Percentiles rank a stretch among this genome's conserved stretches.
Conservation (phyloP, 371 early-diverging fungal genomes). For the Mucor racemosus region DNA sequence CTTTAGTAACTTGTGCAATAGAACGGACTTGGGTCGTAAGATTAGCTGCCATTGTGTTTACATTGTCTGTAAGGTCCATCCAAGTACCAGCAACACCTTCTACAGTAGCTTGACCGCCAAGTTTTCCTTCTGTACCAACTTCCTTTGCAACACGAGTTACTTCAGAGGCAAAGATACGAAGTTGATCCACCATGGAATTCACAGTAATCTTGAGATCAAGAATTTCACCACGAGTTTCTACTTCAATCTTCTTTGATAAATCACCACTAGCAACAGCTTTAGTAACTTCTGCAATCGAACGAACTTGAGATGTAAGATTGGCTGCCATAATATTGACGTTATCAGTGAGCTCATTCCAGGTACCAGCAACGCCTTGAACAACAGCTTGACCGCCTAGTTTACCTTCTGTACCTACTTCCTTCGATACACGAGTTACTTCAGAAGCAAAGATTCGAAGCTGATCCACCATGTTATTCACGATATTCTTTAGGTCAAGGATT, state of each 20-base stretch:
- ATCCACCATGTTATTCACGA: conserved; percentile 39
- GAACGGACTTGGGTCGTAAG: conserved; percentile 63
- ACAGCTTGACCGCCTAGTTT: conserved; percentile 54
- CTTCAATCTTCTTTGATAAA: conserved; percentile 44
- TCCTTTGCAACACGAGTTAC: no score
- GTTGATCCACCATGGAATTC: conserved; percentile 48
- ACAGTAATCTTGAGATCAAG: conserved; percentile 49
- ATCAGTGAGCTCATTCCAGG: conserved; percentile 75
- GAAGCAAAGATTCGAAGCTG: conserved; percentile 40
- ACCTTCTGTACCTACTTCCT: conserved; percentile 58
- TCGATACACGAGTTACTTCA: conserved; percentile 56
- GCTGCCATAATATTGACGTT: conserved; percentile 68
- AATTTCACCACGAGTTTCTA: conserved; percentile 40
- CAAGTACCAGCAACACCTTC: conserved; percentile 51
- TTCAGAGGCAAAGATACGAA: conserved; percentile 36
- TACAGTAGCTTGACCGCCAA: no score
- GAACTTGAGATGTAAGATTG: conserved; percentile 54
- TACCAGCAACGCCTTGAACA: conserved; percentile 67
- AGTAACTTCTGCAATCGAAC: conserved; percentile 50
- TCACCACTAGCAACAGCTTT: conserved; percentile 56
- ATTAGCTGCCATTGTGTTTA: conserved; percentile 67
- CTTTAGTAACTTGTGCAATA: conserved; percentile 63
- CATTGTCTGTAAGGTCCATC: conserved; percentile 70
- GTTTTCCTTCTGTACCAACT: no score
- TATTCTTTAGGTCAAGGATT: conserved; percentile 39